Conservation (phyloP, 768 basidiomycete species). For the Podaxis sp. region DNA sequence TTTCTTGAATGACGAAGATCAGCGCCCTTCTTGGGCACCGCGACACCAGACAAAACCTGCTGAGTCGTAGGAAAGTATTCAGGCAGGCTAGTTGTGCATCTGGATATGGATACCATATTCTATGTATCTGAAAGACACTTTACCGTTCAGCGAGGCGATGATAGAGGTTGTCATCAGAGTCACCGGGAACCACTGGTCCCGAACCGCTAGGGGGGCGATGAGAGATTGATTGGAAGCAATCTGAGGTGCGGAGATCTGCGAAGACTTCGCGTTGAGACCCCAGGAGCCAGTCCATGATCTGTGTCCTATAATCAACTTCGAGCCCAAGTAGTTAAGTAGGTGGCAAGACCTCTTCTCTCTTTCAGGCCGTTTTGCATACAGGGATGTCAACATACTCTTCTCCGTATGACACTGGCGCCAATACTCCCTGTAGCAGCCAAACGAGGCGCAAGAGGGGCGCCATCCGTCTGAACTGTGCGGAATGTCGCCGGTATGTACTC, state of each 20-base stretch:
- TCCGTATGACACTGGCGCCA: neutral
- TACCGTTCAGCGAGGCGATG: too few relatives aligned
- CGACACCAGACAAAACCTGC: too few relatives aligned
- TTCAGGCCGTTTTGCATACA: neutral
- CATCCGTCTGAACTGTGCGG: constrained; percentile 74
- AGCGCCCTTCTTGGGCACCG: too few relatives aligned
- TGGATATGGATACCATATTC: too few relatives aligned
- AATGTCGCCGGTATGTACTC: constrained; percentile 61
- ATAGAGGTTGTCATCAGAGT: too few relatives aligned
- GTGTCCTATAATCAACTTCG: neutral
- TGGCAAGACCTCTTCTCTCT: neutral
- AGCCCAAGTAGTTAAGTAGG: neutral
- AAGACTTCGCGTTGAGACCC: neutral
- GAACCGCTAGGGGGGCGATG: neutral
- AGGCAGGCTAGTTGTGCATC: too few relatives aligned
- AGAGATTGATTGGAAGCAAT: neutral
- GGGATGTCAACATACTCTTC: neutral
- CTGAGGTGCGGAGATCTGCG: neutral
- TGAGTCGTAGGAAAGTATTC: too few relatives aligned
- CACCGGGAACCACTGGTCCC: neutral
- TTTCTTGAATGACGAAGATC: too few relatives aligned
- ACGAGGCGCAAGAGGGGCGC: constrained; percentile 71
- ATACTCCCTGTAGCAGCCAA: constrained; percentile 25
- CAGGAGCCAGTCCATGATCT: neutral
- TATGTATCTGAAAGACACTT: too few relatives aligned